phyloP scores from a whole-genome alignment of 192 early-diverging fungal species.

The Entomortierella chlamydospora region DNA sequence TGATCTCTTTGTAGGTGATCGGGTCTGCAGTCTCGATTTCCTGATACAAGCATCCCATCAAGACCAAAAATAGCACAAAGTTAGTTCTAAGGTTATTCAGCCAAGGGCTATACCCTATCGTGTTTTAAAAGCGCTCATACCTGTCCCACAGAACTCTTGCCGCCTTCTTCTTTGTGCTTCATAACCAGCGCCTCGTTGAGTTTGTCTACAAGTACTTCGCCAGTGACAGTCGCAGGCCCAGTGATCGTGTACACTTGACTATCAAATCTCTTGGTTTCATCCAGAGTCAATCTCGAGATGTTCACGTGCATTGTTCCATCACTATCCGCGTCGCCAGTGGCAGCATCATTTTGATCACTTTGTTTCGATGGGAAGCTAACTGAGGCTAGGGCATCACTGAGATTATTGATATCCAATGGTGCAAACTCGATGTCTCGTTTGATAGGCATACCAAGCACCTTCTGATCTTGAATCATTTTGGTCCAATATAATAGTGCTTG shows the following conservation, averaged over 20 bases:
- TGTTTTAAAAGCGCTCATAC: too few species aligned
- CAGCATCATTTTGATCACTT: neutral
- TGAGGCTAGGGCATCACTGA: slow-evolving; percentile 25
- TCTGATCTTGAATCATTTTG: slow-evolving; percentile 26
- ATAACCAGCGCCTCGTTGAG: slow-evolving; percentile 11
- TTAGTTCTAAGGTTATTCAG: too few species aligned
- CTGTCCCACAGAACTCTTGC: too few species aligned
- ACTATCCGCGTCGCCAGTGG: neutral
- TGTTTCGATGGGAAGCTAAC: slow-evolving; percentile 13
- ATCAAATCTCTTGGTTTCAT: neutral
- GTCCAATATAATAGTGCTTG: slow-evolving; percentile 41
- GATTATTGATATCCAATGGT: slow-evolving; percentile 32
- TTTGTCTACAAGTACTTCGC: slow-evolving; percentile 24
- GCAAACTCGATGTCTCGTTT: slow-evolving; percentile 14
- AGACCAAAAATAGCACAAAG: too few species aligned
- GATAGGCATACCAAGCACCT: slow-evolving; percentile 34
- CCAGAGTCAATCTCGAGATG: neutral
- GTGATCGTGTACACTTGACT: slow-evolving; percentile 35
- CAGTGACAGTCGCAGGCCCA: slow-evolving; percentile 25
- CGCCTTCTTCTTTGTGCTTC: neutral
- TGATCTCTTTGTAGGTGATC: slow-evolving; percentile 14
- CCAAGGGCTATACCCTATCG: too few species aligned
- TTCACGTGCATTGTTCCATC: neutral
- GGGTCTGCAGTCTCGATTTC: neutral
- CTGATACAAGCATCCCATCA: neutral